These are phyloP conservation scores for Hericium coralloides DNA, from an alignment of 768 basidiomycete species.

Conservation along the genomic window DNA sequence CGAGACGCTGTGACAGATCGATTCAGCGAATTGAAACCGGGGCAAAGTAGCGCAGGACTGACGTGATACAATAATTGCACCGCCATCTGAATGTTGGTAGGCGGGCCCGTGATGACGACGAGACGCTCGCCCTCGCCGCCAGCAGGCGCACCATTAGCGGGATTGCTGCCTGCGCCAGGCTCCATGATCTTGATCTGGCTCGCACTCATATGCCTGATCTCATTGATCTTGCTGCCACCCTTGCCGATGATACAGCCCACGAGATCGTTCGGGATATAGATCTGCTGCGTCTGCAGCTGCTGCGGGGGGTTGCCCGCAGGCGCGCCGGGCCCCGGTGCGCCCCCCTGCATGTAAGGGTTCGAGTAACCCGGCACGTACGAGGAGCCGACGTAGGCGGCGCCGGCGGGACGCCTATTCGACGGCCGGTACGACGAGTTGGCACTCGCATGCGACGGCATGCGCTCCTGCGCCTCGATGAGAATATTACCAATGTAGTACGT, in stretches of 20 bases:
- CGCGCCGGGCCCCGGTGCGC: slow-evolving; percentile 28
- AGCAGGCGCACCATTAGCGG: slow-evolving; percentile 61
- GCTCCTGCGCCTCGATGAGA: slow-evolving; percentile 86
- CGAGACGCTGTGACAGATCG: slow-evolving; percentile 47
- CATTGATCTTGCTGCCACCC: slow-evolving; percentile 97
- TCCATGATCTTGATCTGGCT: slow-evolving; percentile 99
- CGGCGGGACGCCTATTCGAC: slow-evolving; percentile 42
- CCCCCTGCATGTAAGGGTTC: slow-evolving; percentile 28
- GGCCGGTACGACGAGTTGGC: slow-evolving; percentile 58
- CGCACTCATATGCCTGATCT: slow-evolving; percentile 90
- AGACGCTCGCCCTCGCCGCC: slow-evolving; percentile 83
- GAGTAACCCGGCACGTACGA: slow-evolving; percentile 68
- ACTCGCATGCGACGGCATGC: slow-evolving; percentile 58
- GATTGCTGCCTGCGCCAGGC: slow-evolving; percentile 71
- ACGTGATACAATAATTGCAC: slow-evolving; percentile 86
- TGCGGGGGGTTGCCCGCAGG: slow-evolving; percentile 39
- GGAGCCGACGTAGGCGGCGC: slow-evolving; percentile 31
- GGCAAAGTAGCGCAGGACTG: slow-evolving; percentile 21
- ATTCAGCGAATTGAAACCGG: not conserved
- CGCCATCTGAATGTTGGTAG: slow-evolving; percentile 92
- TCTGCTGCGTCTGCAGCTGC: slow-evolving; percentile 91
- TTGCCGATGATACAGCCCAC: slow-evolving; percentile 98
- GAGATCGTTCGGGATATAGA: slow-evolving; percentile 95
- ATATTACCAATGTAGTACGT: slow-evolving; percentile 99
- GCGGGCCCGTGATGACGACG: slow-evolving; percentile 96